Evolutionary conservation across 1,284 basidiomycete species (phyloP), one percentile per base, ranked within the genome.

Genomic region (Irpex rosettiformis): DNA sequence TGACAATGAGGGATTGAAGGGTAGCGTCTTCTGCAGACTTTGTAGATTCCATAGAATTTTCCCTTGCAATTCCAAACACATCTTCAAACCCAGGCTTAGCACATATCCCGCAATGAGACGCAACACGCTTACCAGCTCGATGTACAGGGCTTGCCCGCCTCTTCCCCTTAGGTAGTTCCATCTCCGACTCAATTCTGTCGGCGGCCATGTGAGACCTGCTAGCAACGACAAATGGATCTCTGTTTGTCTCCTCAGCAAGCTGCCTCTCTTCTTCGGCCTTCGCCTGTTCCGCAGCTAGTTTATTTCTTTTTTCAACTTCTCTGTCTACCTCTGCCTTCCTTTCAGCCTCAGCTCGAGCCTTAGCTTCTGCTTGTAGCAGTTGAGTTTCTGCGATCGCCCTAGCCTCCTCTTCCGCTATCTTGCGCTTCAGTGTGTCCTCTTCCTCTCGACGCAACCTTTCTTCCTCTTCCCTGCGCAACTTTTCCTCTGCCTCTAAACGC

Each of bases 51-150:
- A 62, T 60, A 18, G 74, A 69, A 43, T 77, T 72, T 18, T 70
- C 65, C 22, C 73, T 65, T n/a, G 74, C 73, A 40, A 77, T 67
- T 28, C 80, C 78, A 66, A 90, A 88, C 21, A 87, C 75, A 69
- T 88, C 88, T 85, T 57, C 3, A 42, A 37, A 59, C 61, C 45
- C 25, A 43, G 85, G 83, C 55, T 13, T 30, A 16, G 11, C 11
- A 11, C 33, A 25, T 11, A 11, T 22, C n/a, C 16, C 24, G 47
- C 48, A 22, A 10, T 25, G 37, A 58, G 27, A 40, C 16, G 48
- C 59, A 21, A 18, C 22, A 55, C 37, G 58, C 67, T 56, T 57
- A 74, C 75, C 74, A 59, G 73, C 66, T 30, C 54, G 54, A 22
- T 51, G 48, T 0, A 18, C 18, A 1, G 48, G 48, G 11, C 25